phyloP scores from a whole-genome alignment of 2,329 filamentous ascomycete species.

The Exophiala xenobiotica region DNA sequence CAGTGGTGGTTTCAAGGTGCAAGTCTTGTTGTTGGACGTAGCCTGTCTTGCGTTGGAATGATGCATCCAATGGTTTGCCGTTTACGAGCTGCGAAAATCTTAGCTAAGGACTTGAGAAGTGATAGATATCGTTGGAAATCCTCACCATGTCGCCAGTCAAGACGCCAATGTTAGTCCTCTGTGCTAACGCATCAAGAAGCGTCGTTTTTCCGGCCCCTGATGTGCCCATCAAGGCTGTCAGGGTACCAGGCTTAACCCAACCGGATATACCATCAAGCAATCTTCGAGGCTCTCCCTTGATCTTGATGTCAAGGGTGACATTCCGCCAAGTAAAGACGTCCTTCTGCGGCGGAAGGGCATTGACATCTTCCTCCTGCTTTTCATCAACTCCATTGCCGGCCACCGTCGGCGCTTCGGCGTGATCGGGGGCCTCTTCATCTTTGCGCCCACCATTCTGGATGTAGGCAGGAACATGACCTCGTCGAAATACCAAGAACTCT shows the following conservation, averaged over 20 bases:
- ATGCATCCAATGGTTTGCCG: slow-evolving; percentile 55
- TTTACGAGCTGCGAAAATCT: slow-evolving; percentile 52
- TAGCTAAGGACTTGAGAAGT: no score
- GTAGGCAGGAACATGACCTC: slow-evolving; percentile 60
- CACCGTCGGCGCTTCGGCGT: slow-evolving; percentile 28
- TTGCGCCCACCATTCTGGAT: slow-evolving; percentile 29
- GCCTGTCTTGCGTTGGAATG: slow-evolving; percentile 65
- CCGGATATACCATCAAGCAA: slow-evolving; percentile 56
- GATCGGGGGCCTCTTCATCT: slow-evolving; percentile 23
- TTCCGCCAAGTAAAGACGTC: slow-evolving; percentile 54
- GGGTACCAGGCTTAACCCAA: slow-evolving; percentile 56
- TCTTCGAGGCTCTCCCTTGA: slow-evolving; percentile 58
- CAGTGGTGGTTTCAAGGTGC: slow-evolving; percentile 63
- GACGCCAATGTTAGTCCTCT: slow-evolving; percentile 58
- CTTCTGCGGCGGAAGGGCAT: slow-evolving; percentile 37
- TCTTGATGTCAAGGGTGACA: slow-evolving; percentile 55
- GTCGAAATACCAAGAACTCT: slow-evolving; percentile 72
- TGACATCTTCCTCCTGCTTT: slow-evolving; percentile 32
- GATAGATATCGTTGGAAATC: no score
- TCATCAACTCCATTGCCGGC: slow-evolving; percentile 47
- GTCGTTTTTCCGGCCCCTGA: slow-evolving; percentile 64
- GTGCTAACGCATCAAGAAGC: slow-evolving; percentile 57
- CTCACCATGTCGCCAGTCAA: slow-evolving; percentile 61
- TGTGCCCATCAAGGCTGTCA: slow-evolving; percentile 62
- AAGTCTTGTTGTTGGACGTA: slow-evolving; percentile 69